These are phyloP conservation scores for Didymella lethalis DNA, from an alignment of 2,329 filamentous ascomycete species.

Conservation along the genomic window DNA sequence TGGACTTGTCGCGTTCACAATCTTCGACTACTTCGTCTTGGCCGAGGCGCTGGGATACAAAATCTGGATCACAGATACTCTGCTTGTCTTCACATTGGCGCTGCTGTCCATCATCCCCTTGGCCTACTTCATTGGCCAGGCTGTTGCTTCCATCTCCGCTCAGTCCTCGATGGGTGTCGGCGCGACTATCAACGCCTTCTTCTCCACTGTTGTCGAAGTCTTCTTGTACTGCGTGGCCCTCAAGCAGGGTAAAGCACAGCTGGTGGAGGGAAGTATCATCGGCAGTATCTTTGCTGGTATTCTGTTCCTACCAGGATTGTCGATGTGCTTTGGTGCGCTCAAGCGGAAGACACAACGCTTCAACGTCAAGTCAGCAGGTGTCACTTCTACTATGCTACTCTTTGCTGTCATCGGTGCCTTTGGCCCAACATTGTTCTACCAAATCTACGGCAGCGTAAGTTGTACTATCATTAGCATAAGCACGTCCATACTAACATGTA, in stretches of 20 bases:
- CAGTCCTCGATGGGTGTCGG: constrained; percentile 98
- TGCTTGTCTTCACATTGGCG: constrained; percentile 83
- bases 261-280: constrained; percentile 96
- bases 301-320: constrained; percentile 89
- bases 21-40: constrained; percentile 89
- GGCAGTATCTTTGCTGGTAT: constrained; percentile 98
- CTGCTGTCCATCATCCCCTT: constrained; percentile 93
- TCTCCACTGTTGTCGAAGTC: constrained; percentile 96
- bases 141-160: constrained; percentile 96
- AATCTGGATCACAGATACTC: constrained; percentile 78
- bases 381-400: constrained; percentile 96
- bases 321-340: constrained; percentile 98
- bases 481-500: constrained; percentile 44
- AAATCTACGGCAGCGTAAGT: constrained; percentile 87
- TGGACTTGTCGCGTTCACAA: constrained; percentile 90
- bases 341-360: constrained; percentile 98
- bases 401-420: constrained; percentile 97
- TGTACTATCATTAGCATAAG: not conserved
- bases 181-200: constrained; percentile 97
- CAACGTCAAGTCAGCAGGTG: constrained; percentile 94
- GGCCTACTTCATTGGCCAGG: constrained; percentile 98
- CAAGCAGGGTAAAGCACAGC: constrained; percentile 86
- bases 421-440: constrained; percentile 94
- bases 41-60: constrained; percentile 72
- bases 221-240: constrained; percentile 96